Base-by-base conservation (phyloP, 768 basidiomycete genomes). In the Crassisporium funariophilum region DNA sequence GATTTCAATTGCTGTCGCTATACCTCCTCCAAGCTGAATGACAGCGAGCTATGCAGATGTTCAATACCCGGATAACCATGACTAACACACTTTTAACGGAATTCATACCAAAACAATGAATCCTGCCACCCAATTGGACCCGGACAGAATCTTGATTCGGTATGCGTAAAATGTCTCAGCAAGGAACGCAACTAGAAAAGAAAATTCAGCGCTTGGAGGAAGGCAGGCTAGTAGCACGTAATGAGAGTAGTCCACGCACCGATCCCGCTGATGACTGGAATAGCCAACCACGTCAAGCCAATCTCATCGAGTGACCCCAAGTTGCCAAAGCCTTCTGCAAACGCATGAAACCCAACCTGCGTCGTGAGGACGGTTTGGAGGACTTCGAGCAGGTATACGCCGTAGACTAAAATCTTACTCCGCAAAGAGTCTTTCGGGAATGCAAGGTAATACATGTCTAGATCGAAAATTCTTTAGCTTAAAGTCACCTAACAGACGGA, bases 361-460 rank as follows among this genome's bases (percentile, higher is more conserved):
- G 53, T 52, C 17, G 55, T 46, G 2, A 61, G 15, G 16, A 61
- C 43, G 4, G 57, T 54, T 21, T 61, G 55, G 1, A 46, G 33
- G 1, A 47, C 41, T 29, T 57, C 57, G 3, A 61, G 34, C 7
- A 53, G 10, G 25, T 48, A 59, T 0, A 52, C 46, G 7, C 35
- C 47, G 20, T 57, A 56, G 11, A 61, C 48, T 2, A 53, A 29
- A 21, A 41, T 12, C 24, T 58, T 58, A 29, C 43, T 41, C 9
- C 27, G 29, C 0, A 25, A 22, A 6, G 46, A 35, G 38, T 61
- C 60, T 20, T 53, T 57, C 1, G 57, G 57, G 35, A 61, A 61
- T 12, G 57, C 60, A 5, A 55, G 45, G 46, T 57, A 61, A 25
- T 61, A 61, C 13, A 61, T 42, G 36, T 61, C 57, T 61, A 15